phyloP scores from a whole-genome alignment of 257 asterid genomes.

The Ilex asprella region DNA sequence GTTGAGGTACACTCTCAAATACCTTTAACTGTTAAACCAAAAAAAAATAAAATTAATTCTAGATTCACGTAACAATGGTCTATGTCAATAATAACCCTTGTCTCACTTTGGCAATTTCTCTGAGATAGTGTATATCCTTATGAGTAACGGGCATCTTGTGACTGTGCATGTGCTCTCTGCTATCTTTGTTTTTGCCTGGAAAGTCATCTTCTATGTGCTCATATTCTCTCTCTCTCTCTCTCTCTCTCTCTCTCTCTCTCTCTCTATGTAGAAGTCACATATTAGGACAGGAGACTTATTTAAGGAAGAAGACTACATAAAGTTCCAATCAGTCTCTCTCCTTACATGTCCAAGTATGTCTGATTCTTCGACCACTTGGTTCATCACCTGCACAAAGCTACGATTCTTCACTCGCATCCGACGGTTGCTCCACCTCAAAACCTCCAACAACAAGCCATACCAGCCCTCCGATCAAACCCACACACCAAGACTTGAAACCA shows the following conservation, averaged over 20 bases:
- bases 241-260: constrained; percentile 19
- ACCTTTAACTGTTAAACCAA: too few species aligned
- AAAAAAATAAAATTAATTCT: too few species aligned
- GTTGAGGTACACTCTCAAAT: too few species aligned
- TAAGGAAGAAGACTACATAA: constrained; percentile 11
- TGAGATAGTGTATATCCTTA: too few species aligned
- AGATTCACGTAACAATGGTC: too few species aligned
- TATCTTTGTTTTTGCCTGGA: constrained; percentile 37
- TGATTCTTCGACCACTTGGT: constrained; percentile 29
- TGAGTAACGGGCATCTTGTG: too few species aligned
- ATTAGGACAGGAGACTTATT: not conserved
- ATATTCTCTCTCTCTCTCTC: constrained; percentile 24
- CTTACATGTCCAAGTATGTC: constrained; percentile 33
- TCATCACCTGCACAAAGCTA: constrained; percentile 24
- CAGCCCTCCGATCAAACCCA: constrained; percentile 15
- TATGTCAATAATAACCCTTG: too few species aligned
- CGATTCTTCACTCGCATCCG: constrained; percentile 32
- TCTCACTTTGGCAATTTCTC: too few species aligned
- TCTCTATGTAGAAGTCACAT: constrained; percentile 34
- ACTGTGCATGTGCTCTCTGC: constrained; percentile 47
- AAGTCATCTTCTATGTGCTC: constrained; percentile 41
- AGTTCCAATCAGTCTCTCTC: constrained; percentile 14
- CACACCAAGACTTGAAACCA: not conserved
- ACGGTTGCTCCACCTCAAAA: constrained; percentile 29
- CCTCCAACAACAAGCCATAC: constrained; percentile 16